Evolutionary conservation across 768 basidiomycete species (phyloP).

Genomic region (Cubamyces lactineus): DNA sequence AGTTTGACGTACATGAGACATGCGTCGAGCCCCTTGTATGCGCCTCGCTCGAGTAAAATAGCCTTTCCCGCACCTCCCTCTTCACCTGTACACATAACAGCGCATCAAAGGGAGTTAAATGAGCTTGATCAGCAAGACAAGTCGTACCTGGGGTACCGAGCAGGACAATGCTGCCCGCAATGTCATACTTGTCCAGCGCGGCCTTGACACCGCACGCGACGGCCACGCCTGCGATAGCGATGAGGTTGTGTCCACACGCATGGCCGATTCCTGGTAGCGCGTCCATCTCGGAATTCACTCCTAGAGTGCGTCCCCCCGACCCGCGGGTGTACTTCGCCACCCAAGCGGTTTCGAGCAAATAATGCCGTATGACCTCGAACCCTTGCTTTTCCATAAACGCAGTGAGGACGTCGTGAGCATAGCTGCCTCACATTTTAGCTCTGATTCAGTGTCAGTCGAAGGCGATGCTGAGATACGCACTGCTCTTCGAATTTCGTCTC

Average conservation of each 20-base stretch:
- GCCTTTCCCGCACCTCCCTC: slow-evolving; percentile 80
- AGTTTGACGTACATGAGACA: slow-evolving; percentile 64
- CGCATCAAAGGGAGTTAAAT: not conserved
- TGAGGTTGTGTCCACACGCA: slow-evolving; percentile 84
- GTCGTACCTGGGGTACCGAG: slow-evolving; percentile 75
- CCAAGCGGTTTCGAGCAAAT: slow-evolving; percentile 76
- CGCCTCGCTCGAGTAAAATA: slow-evolving; percentile 66
- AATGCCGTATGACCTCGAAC: slow-evolving; percentile 63
- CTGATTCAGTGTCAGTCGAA: too few relatives aligned
- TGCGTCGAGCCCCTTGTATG: slow-evolving; percentile 75
- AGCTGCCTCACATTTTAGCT: slow-evolving; percentile 39
- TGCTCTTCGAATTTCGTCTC: slow-evolving; percentile 71
- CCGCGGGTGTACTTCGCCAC: slow-evolving; percentile 67
- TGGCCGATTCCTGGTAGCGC: slow-evolving; percentile 51
- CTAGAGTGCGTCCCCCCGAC: slow-evolving; percentile 68
- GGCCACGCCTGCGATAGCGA: slow-evolving; percentile 75
- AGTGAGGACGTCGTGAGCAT: slow-evolving; percentile 74
- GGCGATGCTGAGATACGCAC: slow-evolving; percentile 40
- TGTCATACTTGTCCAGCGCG: slow-evolving; percentile 60
- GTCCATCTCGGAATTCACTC: slow-evolving; percentile 77
- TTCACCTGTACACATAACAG: slow-evolving; percentile 52
- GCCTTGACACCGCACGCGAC: slow-evolving; percentile 70
- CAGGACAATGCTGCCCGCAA: slow-evolving; percentile 69
- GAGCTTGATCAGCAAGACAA: not conserved
- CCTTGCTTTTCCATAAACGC: slow-evolving; percentile 67